Percentiles rank a stretch among this genome's conserved stretches.
These are phyloP conservation scores for Epichloe sylvatica DNA, from an alignment of 2,329 filamentous ascomycete species.

Conservation along the genomic window DNA sequence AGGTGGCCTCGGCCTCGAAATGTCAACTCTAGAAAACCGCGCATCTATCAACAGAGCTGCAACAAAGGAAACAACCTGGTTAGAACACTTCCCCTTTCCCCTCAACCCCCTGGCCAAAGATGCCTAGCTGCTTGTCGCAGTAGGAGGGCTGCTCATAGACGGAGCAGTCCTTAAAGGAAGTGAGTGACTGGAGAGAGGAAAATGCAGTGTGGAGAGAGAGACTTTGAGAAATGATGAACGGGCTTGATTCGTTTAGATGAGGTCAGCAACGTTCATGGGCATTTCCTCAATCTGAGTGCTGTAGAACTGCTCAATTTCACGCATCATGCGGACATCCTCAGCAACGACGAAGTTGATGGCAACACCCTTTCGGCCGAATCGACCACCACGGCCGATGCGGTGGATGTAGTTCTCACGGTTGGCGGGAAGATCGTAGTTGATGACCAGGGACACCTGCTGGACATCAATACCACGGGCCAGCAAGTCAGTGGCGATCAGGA, in stretches of 20 bases:
- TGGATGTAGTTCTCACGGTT: conserved; percentile 99
- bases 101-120: conserved; percentile 6
- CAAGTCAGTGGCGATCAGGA: conserved; percentile 94
- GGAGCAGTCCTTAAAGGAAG: conserved; percentile 12
- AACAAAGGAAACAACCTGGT: conserved; percentile 20
- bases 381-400: conserved; percentile 97
- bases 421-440: conserved; percentile 98
- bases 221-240: neutral
- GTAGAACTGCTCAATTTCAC: conserved; percentile 99
- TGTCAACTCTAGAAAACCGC: conserved; percentile 23
- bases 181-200: conserved; percentile 11
- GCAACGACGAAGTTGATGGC: conserved; percentile 99
- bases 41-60: conserved; percentile 25
- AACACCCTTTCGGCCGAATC: conserved; percentile 99
- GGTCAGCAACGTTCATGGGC: conserved; percentile 83
- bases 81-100: conserved; percentile 13
- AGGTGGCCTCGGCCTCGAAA: conserved; percentile 8
- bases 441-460: conserved; percentile 97
- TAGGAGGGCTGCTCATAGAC: conserved; percentile 10
- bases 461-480: conserved; percentile 99
- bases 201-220: conserved; percentile 11
- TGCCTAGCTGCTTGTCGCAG: conserved; percentile 16
- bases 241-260: conserved; percentile 42
- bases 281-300: conserved; percentile 99
- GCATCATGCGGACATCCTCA: conserved; percentile 99